A percentile compares a stretch with the other conserved stretches of the same genome.
These are phyloP conservation scores for Plectranthus barbatus DNA, from an alignment of 257 asterid genomes.

Conservation along the genomic window DNA sequence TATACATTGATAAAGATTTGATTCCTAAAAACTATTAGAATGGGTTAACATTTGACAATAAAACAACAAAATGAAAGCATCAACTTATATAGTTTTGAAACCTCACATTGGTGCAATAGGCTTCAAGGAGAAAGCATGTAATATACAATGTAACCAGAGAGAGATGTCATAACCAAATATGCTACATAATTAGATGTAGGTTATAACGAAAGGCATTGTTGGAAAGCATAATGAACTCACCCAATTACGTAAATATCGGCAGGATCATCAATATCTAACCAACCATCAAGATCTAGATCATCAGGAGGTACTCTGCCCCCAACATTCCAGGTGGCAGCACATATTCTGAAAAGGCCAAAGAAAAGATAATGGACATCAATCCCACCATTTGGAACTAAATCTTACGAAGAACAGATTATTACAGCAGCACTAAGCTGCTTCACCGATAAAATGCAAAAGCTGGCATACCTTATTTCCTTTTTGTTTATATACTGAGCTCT, in stretches of 20 bases:
- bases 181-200: not conserved
- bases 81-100: not conserved
- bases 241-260: conserved; percentile 92
- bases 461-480: conserved; percentile 70
- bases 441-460: conserved; percentile 11
- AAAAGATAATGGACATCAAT: conserved; percentile 11
- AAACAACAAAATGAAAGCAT: not conserved
- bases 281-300: conserved; percentile 67
- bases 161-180: no score
- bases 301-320: conserved; percentile 74
- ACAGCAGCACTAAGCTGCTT: not conserved
- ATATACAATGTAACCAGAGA: no score
- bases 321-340: conserved; percentile 87
- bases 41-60: not conserved
- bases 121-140: no score
- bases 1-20: not conserved
- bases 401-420: not conserved
- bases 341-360: conserved; percentile 29
- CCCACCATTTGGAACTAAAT: not conserved
- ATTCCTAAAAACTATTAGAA: not conserved
- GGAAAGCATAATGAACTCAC: conserved; percentile 33
- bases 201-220: not conserved
- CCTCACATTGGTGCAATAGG: not conserved
- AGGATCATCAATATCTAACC: conserved; percentile 79
- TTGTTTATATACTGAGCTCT: conserved; percentile 76